phyloP scores from a whole-genome alignment of 345 rosid species.

The Eutrema yunnanense region DNA sequence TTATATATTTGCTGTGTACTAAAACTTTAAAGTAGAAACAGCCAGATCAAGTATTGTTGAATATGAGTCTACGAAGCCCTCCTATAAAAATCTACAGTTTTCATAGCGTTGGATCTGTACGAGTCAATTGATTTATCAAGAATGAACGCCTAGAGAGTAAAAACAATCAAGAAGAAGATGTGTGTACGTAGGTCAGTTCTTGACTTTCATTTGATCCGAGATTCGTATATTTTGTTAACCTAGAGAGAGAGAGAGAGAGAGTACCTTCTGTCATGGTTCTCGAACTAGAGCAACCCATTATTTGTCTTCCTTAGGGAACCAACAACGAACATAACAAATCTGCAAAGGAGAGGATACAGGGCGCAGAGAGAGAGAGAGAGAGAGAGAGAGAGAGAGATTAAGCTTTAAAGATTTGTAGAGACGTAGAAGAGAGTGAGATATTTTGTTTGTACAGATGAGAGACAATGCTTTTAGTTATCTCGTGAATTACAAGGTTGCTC shows the following conservation, averaged over 20 bases:
- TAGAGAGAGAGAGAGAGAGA: not conserved
- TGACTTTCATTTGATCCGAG: not conserved
- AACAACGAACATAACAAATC: constrained; percentile 6
- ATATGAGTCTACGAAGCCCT: not conserved
- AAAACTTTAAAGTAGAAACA: not conserved
- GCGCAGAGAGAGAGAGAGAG: not conserved
- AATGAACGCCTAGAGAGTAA: not conserved
- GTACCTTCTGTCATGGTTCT: constrained; percentile 24
- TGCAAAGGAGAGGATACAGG: not conserved
- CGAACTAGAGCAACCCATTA: constrained; percentile 34
- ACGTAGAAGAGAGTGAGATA: constrained; percentile 2
- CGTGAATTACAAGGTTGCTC: constrained; percentile 20
- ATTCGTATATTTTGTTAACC: not conserved
- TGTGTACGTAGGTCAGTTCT: not conserved
- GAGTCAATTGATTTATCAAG: not conserved
- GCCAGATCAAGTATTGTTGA: not conserved
- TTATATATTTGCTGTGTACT: not conserved
- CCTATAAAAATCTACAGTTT: not conserved
- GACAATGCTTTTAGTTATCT: constrained; percentile 23
- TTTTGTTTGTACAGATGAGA: not conserved
- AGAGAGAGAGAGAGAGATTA: not conserved
- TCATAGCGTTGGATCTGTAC: not conserved
- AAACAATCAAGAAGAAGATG: not conserved
- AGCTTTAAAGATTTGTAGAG: constrained; percentile 10
- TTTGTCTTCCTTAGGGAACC: not conserved